These are phyloP conservation scores for Botryococcus braunii DNA, from an alignment of 163 green algal species.

Conservation along the genomic window DNA sequence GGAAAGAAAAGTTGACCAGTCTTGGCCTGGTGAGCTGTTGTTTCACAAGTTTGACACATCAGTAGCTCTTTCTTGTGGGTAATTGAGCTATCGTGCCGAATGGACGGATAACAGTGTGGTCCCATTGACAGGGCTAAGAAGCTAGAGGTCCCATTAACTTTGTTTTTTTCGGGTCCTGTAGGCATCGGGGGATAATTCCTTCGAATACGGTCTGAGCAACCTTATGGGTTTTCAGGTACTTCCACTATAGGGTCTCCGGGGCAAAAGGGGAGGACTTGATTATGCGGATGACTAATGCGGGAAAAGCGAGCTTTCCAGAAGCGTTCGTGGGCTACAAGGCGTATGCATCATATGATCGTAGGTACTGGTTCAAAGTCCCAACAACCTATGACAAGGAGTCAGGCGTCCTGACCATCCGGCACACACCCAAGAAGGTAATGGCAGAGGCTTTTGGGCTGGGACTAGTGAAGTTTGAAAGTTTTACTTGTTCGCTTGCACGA, in stretches of 20 bases:
- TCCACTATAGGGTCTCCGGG: constrained; percentile 59
- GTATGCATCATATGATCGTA: constrained; percentile 51
- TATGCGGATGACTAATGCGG: constrained; percentile 60
- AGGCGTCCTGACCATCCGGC: constrained; percentile 46
- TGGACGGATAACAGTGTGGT: too few relatives aligned
- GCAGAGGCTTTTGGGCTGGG: too few relatives aligned
- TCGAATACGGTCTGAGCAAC: too few relatives aligned
- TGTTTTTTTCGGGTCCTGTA: background rate
- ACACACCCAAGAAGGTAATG: constrained; percentile 36
- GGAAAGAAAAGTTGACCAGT: background rate
- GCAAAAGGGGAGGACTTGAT: constrained; percentile 20
- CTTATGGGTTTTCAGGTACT: constrained; percentile 35
- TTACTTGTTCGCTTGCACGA: too few relatives aligned
- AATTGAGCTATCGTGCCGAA: too few relatives aligned
- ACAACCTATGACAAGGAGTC: constrained; percentile 46
- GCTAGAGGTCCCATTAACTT: background rate
- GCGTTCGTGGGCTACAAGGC: constrained; percentile 59
- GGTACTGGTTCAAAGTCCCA: constrained; percentile 52
- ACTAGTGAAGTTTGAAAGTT: too few relatives aligned
- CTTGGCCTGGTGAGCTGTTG: too few relatives aligned
- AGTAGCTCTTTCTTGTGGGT: too few relatives aligned
- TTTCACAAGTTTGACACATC: background rate
- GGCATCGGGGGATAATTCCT: background rate
- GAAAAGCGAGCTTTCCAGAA: constrained; percentile 40
- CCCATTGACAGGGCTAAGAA: too few relatives aligned